A percentile compares a stretch with the other conserved stretches of the same genome.
Evolutionary conservation across 805 yeast genomes (phyloP).

Genomic region (Scheffersomyces amazonensis): DNA sequence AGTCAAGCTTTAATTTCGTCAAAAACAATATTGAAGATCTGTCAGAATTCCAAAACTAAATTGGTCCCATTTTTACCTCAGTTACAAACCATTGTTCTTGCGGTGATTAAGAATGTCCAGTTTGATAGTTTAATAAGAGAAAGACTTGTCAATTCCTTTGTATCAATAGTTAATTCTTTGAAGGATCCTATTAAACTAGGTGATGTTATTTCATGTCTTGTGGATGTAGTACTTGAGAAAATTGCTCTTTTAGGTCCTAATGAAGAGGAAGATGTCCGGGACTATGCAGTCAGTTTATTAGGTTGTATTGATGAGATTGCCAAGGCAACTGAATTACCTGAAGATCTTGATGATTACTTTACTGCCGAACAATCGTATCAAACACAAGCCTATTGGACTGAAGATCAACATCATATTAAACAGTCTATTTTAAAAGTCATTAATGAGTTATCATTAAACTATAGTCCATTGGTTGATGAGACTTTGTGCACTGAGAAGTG

Average conservation of each 20-base stretch:
- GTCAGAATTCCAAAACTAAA: constrained; percentile 49
- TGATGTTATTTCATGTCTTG: neutral
- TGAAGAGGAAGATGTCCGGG: constrained; percentile 18
- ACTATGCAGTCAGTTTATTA: constrained; percentile 55
- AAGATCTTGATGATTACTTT: constrained; percentile 40
- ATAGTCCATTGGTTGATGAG: constrained; percentile 35
- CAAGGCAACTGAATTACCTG: constrained; percentile 63
- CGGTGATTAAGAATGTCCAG: constrained; percentile 40
- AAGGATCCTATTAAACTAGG: constrained; percentile 40
- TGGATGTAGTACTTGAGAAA: neutral
- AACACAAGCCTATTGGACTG: constrained; percentile 40
- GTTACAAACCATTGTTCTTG: constrained; percentile 46
- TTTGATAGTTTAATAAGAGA: constrained; percentile 51
- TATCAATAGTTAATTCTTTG: constrained; percentile 58
- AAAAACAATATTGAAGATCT: constrained; percentile 56
- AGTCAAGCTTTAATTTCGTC: constrained; percentile 33
- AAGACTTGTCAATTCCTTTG: constrained; percentile 58
- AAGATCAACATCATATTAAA: constrained; percentile 48
- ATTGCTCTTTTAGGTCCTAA: neutral
- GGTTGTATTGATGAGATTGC: constrained; percentile 69
- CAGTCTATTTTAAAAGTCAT: constrained; percentile 39
- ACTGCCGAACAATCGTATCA: constrained; percentile 28
- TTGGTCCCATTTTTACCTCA: constrained; percentile 42
- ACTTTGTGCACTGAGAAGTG: constrained; percentile 59
- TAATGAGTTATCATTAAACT: constrained; percentile 38